These are phyloP conservation scores for Artemisia annua DNA, from an alignment of 129 eudicot genomes.

Conservation along the genomic window DNA sequence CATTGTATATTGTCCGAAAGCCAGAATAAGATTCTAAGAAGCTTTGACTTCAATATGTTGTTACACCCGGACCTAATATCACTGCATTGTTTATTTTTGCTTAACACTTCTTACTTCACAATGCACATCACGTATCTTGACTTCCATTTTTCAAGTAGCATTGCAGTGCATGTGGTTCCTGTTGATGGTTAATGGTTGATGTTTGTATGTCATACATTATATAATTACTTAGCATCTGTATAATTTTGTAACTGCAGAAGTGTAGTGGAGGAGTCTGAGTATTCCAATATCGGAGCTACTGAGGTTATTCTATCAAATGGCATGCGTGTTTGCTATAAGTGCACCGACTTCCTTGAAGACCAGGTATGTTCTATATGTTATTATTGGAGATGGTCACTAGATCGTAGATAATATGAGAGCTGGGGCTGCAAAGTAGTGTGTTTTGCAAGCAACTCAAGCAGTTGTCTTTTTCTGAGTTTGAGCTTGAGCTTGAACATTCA, in stretches of 20 bases:
- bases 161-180: constrained; percentile 15
- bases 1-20: background rate
- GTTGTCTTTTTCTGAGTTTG: no score
- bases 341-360: constrained; percentile 88
- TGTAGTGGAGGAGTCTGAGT: constrained; percentile 60
- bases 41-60: background rate
- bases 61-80: background rate
- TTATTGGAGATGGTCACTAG: constrained; percentile 7
- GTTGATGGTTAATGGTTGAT: background rate
- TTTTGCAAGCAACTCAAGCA: no score
- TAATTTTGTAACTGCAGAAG: constrained; percentile 43
- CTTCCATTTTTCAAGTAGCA: constrained; percentile 1
- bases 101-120: constrained; percentile 1
- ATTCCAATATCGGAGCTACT: constrained; percentile 70
- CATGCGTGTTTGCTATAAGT: constrained; percentile 90
- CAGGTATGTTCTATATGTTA: constrained; percentile 56
- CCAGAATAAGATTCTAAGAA: background rate
- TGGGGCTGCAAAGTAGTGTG: no score
- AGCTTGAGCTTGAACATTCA: no score
- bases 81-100: background rate
- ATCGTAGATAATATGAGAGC: background rate
- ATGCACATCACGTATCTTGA: background rate
- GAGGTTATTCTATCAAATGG: constrained; percentile 87
- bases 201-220: constrained; percentile 10
- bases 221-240: constrained; percentile 1